A percentile compares a stretch with the other conserved stretches of the same genome.
Evolutionary conservation across 75 land plant genomes (phyloP).

Genomic region (Pinus taeda): DNA sequence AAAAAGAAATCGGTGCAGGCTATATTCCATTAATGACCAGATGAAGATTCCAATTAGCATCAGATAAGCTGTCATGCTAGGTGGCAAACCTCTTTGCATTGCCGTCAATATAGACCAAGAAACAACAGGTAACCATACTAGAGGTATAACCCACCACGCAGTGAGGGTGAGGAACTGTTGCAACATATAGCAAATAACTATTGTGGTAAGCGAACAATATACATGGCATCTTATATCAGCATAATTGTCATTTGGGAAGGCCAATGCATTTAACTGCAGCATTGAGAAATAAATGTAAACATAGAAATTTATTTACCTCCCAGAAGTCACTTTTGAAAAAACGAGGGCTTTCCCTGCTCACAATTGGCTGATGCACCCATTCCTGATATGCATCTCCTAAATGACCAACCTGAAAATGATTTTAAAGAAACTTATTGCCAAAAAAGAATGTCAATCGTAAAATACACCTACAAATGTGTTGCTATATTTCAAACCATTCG

Average conservation of each 20-base stretch:
- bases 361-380: constrained; percentile 96
- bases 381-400: constrained; percentile 86
- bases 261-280: background rate
- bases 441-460: background rate
- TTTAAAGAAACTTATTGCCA: background rate
- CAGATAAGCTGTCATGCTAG: constrained; percentile 27
- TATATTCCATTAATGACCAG: constrained; percentile 88
- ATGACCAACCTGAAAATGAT: constrained; percentile 75
- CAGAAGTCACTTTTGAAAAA: constrained; percentile 71
- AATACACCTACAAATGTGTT: background rate
- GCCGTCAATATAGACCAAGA: constrained; percentile 41
- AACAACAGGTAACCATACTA: constrained; percentile 89
- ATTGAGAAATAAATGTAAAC: background rate
- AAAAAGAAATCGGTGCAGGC: constrained; percentile 90
- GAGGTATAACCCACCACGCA: constrained; percentile 87
- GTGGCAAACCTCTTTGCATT: constrained; percentile 55
- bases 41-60: constrained; percentile 53
- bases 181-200: background rate
- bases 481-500: background rate
- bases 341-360: constrained; percentile 81
- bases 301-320: constrained; percentile 44
- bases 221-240: background rate
- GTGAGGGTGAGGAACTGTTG: constrained; percentile 79
- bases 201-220: background rate
- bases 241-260: background rate